Evolutionary conservation across 2,329 filamentous ascomycete genomes (phyloP).

Genomic region (Incumbomyces lentus): DNA sequence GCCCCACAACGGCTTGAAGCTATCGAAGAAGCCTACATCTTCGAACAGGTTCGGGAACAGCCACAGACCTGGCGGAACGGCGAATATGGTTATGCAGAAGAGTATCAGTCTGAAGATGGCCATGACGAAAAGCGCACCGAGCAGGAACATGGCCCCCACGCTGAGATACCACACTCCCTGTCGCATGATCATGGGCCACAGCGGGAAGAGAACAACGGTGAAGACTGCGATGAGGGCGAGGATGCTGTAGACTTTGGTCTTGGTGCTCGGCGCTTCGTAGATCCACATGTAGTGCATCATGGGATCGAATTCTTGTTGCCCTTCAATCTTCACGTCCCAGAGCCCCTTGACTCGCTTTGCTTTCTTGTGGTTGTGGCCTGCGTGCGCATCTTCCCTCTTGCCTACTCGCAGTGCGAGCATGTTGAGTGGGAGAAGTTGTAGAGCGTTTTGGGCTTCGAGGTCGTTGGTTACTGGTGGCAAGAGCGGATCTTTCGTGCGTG

Average conservation of each 20-base stretch:
- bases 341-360: constrained; percentile 87
- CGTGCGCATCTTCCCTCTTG: constrained; percentile 63
- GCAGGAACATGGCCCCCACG: constrained; percentile 80
- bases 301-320: constrained; percentile 69
- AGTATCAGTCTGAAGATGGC: constrained; percentile 91
- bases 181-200: constrained; percentile 86
- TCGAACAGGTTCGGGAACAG: constrained; percentile 96
- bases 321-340: constrained; percentile 92
- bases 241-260: constrained; percentile 80
- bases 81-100: constrained; percentile 86
- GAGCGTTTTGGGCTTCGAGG: constrained; percentile 78
- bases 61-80: constrained; percentile 80
- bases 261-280: constrained; percentile 88
- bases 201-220: constrained; percentile 81
- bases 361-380: constrained; percentile 67
- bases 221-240: constrained; percentile 78
- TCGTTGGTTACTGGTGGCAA: constrained; percentile 83
- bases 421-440: constrained; percentile 89
- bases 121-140: constrained; percentile 95
- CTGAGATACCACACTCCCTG: constrained; percentile 95
- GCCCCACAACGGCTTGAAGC: constrained; percentile 90
- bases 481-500: constrained; percentile 63
- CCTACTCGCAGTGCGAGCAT: constrained; percentile 83
- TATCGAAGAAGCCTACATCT: constrained; percentile 96
- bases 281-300: constrained; percentile 89